Evolutionary conservation across 2,329 filamentous ascomycete genomes (phyloP), one percentile per base, ranked within the genome.

Genomic region (Arthrinium puccinioides): DNA sequence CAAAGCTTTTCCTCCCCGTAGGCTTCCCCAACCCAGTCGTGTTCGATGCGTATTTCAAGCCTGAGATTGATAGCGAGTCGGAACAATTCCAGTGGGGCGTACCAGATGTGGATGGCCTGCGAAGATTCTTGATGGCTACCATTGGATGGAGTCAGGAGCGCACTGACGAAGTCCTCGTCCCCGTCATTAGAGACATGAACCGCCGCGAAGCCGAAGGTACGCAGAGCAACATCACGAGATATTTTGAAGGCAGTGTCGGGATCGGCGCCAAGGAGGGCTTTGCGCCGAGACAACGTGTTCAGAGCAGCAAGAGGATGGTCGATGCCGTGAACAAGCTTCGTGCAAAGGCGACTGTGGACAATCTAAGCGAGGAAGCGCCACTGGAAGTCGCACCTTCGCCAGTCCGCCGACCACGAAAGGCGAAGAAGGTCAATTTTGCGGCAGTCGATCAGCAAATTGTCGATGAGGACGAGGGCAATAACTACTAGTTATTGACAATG

Each of bases 131-230:
- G 25, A 95, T 94, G 84, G 69, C 76, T 2, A 96, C 90, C 2
- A 87, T 98, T 48, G 92, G 92, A 0, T 98, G 92, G 92, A 80
- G 72, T 38, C 82, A 84, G 57, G 90, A 97, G 59, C 73, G 88
- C 7, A 97, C 90, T 0, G 92, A 98, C 53, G 92, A 98, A 60
- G 85, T 98, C 3, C 74, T 98, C 2, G 87, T 98, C 2, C 92
- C 92, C 0, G 94, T 98, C 2, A 92, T 98, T 45, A 75, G 82
- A 39, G 92, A 98, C 53, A 94, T 98, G 85, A 97, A 97, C 56
- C 76, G 79, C 4, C 74, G 92, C 26, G 84, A 87, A 46, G 72
- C 79, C 20, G 92, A 97, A 63, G 92, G 92, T 6, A 97, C 90
- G 14, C 92, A 98, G 67, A 82, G 80, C 41, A 98, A 98, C 50